A percentile compares a stretch with the other conserved stretches of the same genome.
Evolutionary conservation across 768 basidiomycete species (phyloP).

Genomic region (Trametes cinnabarina): DNA sequence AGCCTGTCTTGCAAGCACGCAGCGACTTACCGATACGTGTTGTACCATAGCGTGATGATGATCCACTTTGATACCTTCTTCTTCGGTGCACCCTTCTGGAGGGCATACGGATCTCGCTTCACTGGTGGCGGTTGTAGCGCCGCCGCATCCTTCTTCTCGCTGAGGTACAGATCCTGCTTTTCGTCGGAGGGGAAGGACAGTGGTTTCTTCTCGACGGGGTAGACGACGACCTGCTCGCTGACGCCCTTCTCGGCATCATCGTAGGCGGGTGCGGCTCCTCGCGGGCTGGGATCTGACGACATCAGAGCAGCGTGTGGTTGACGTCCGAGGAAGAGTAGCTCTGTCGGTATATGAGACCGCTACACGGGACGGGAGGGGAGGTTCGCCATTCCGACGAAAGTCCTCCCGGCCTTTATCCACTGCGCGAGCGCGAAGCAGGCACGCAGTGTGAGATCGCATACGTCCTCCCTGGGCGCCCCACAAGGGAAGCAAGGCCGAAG

Average conservation of each 20-base stretch:
- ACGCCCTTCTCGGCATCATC: constrained; percentile 61
- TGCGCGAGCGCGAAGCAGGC: constrained; percentile 18
- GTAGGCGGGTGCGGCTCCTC: constrained; percentile 39
- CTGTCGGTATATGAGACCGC: constrained; percentile 11
- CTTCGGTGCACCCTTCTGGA: constrained; percentile 42
- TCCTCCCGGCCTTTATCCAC: constrained; percentile 21
- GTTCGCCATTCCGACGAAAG: constrained; percentile 12
- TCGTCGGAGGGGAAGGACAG: constrained; percentile 33
- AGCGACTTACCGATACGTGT: constrained; percentile 62
- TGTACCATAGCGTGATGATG: constrained; percentile 69
- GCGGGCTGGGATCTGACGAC: constrained; percentile 21
- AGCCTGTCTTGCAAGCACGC: not conserved
- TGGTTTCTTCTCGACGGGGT: constrained; percentile 17
- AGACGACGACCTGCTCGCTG: constrained; percentile 35
- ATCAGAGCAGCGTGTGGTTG: constrained; percentile 17
- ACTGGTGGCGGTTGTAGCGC: constrained; percentile 32
- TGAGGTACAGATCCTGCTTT: constrained; percentile 37
- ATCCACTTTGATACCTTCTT: constrained; percentile 60
- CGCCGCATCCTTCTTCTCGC: constrained; percentile 40
- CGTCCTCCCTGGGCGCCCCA: constrained; percentile 9
- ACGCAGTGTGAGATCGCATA: constrained; percentile 18
- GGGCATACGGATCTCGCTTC: constrained; percentile 42
- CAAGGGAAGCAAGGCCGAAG: constrained; percentile 10
- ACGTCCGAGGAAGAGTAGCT: constrained; percentile 14
- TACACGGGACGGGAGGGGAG: constrained; percentile 21